phyloP scores from a whole-genome alignment of 208 protist genomes.

The Acanthamoeba sp. region DNA sequence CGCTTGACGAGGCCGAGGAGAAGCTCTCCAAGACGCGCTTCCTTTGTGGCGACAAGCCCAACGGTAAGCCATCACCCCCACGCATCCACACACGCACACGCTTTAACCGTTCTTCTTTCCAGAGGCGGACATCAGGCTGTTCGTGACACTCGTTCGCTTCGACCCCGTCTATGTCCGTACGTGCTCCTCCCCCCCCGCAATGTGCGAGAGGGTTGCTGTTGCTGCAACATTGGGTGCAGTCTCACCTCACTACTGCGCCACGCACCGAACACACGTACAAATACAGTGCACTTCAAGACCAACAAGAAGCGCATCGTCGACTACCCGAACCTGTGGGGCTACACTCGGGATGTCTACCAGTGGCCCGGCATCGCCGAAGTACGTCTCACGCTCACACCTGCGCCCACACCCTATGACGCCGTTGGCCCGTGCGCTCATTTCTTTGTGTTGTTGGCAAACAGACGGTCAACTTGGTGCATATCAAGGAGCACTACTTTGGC shows the following conservation, averaged over 20 bases:
- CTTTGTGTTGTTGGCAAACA: neutral
- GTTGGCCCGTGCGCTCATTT: too few species aligned
- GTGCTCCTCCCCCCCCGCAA: neutral
- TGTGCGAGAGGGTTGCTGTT: too few species aligned
- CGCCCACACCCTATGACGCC: too few species aligned
- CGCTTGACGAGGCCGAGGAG: conserved; percentile 83
- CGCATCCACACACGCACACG: too few species aligned
- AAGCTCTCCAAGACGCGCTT: conserved; percentile 86
- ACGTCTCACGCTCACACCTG: too few species aligned
- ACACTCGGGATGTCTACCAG: conserved; percentile 92
- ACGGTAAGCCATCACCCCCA: neutral
- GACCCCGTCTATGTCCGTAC: conserved; percentile 91
- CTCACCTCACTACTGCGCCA: neutral
- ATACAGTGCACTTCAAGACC: conserved; percentile 91
- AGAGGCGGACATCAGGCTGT: conserved; percentile 93
- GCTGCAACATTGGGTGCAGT: too few species aligned
- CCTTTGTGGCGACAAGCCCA: conserved; percentile 82
- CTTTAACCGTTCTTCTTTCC: conserved; percentile 71
- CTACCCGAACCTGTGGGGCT: conserved; percentile 91
- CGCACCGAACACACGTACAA: neutral
- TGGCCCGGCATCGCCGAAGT: conserved; percentile 81
- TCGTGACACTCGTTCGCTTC: conserved; percentile 93
- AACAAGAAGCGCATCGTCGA: conserved; percentile 91
- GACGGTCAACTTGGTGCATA: conserved; percentile 92
- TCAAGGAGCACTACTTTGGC: conserved; percentile 89